Conservation (phyloP, 495 filamentous ascomycete genomes). For the Halenospora varia region DNA sequence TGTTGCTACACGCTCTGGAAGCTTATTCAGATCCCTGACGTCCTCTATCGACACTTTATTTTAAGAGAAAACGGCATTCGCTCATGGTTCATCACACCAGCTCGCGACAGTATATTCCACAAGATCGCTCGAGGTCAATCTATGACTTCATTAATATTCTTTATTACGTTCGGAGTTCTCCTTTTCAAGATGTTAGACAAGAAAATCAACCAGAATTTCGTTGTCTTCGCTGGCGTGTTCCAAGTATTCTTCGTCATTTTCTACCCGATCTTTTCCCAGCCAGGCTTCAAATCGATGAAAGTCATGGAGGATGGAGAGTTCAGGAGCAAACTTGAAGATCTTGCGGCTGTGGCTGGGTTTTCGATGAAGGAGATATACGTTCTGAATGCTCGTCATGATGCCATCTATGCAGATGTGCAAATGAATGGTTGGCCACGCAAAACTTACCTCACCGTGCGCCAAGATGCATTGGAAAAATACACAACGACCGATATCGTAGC, state of each 20-base stretch:
- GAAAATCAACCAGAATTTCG: background rate
- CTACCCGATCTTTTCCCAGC: background rate
- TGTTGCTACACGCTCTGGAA: too few relatives aligned
- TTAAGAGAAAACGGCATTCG: too few relatives aligned
- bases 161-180: background rate
- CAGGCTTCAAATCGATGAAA: background rate
- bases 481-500: background rate
- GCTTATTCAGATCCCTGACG: too few relatives aligned
- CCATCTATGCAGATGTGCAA: background rate
- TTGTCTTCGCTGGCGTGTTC: background rate
- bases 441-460: background rate
- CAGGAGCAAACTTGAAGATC: background rate
- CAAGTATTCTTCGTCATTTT: background rate
- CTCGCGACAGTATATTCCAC: background rate
- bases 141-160: background rate
- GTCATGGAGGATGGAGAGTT: background rate
- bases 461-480: background rate
- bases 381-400: background rate
- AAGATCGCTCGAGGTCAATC: background rate
- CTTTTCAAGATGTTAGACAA: background rate
- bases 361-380: background rate
- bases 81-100: background rate
- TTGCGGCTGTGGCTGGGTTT: background rate
- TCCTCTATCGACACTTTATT: too few relatives aligned
- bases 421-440: background rate